Evolutionary conservation across 257 asterid genomes (phyloP).

Genomic region (Solanum corneliomulleri): DNA sequence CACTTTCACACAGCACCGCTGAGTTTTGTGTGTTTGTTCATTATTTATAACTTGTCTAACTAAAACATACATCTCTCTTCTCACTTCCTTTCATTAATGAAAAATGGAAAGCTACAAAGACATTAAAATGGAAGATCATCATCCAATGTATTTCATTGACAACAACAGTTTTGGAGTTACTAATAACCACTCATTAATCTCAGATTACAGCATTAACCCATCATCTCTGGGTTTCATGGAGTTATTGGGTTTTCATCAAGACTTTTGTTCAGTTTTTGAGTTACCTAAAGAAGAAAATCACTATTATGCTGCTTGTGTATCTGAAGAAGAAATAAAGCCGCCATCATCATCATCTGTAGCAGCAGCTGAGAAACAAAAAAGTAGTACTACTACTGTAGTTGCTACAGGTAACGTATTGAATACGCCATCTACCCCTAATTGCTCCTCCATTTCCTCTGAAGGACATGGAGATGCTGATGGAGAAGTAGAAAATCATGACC

Average conservation of each 20-base stretch:
- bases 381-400: background rate
- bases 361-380: background rate
- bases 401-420: slow-evolving; percentile 12
- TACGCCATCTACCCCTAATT: slow-evolving; percentile 55
- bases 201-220: slow-evolving; percentile 9
- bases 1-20: background rate
- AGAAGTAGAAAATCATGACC: background rate
- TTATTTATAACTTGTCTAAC: background rate
- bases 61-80: background rate
- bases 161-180: background rate
- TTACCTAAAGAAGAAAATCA: background rate
- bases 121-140: slow-evolving; percentile 21
- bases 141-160: slow-evolving; percentile 22
- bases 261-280: slow-evolving; percentile 17
- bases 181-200: slow-evolving; percentile 1
- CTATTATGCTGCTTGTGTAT: background rate
- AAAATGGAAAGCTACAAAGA: background rate
- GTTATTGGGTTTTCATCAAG: slow-evolving; percentile 36
- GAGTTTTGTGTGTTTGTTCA: background rate
- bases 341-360: too few relatives aligned
- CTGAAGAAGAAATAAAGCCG: background rate
- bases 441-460: slow-evolving; percentile 55
- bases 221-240: slow-evolving; percentile 48
- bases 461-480: background rate
- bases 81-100: background rate